Evolutionary conservation across 345 rosid species (phyloP).

Genomic region (Brassica carinata): DNA sequence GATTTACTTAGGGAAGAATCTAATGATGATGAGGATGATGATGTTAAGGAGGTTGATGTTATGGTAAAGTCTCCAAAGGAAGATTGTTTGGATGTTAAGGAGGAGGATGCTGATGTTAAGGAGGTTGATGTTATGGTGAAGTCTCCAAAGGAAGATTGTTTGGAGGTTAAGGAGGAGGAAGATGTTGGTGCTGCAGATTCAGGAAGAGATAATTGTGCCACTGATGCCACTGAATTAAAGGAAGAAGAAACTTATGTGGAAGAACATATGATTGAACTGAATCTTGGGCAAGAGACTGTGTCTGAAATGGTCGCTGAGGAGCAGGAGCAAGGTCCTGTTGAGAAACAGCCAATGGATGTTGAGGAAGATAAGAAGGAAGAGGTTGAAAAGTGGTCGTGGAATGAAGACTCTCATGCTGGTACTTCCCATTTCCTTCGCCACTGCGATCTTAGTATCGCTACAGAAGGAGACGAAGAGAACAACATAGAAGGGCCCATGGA

Average conservation of each 20-base stretch:
- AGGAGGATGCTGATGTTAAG: conserved; percentile 39
- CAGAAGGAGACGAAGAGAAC: conserved; percentile 34
- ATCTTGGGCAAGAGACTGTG: conserved; percentile 56
- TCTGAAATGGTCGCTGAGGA: conserved; percentile 35
- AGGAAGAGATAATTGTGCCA: conserved; percentile 44
- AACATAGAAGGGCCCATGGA: conserved; percentile 41
- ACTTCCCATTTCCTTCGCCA: conserved; percentile 49
- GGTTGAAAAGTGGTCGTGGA: conserved; percentile 48
- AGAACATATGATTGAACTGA: conserved; percentile 65
- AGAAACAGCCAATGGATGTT: conserved; percentile 43
- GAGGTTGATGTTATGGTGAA: conserved; percentile 46
- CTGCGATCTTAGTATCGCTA: conserved; percentile 42
- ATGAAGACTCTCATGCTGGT: conserved; percentile 42
- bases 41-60: conserved; percentile 41
- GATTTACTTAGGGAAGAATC: conserved; percentile 19
- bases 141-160: conserved; percentile 35
- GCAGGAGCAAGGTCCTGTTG: conserved; percentile 16
- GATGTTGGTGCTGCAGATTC: conserved; percentile 39
- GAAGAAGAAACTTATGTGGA: conserved; percentile 49
- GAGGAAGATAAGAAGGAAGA: conserved; percentile 51
- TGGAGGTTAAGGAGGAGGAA: conserved; percentile 40
- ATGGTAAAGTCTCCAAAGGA: conserved; percentile 42
- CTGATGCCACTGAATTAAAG: conserved; percentile 35
- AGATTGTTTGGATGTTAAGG: conserved; percentile 50
- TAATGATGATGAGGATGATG: conserved; percentile 33